Percentiles rank a stretch among this genome's conserved stretches.
Conservation (phyloP, 1,284 basidiomycete genomes). For the Megacollybia platyphylla region DNA sequence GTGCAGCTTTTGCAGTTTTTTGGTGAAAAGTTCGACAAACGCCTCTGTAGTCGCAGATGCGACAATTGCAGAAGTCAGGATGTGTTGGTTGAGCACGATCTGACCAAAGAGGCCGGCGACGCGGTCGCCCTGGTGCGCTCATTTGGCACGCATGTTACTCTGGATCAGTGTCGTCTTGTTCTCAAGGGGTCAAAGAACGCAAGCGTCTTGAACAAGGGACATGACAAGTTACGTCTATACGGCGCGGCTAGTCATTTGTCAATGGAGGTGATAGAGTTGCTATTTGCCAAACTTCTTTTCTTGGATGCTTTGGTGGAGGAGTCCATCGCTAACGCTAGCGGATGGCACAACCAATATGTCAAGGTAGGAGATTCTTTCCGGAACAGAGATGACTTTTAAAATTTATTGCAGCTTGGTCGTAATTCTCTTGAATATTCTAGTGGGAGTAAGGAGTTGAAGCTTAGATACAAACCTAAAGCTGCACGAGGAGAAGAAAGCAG, state of each 20-base stretch:
- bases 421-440: background rate
- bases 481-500: background rate
- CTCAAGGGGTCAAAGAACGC: constrained; percentile 48
- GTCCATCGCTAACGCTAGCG: constrained; percentile 18
- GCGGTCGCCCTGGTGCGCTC: constrained; percentile 40
- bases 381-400: background rate
- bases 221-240: constrained; percentile 33
- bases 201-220: constrained; percentile 34
- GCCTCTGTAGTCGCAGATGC: constrained; percentile 51
- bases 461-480: constrained; percentile 5
- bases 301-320: constrained; percentile 23
- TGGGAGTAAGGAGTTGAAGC: background rate
- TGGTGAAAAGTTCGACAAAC: constrained; percentile 49
- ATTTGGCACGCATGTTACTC: constrained; percentile 30
- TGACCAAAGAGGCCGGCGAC: constrained; percentile 36
- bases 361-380: constrained; percentile 15
- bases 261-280: constrained; percentile 42
- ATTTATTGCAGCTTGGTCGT: background rate
- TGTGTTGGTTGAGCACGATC: constrained; percentile 31
- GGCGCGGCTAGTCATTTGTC: constrained; percentile 41
- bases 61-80: constrained; percentile 58
- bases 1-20: constrained; percentile 71
- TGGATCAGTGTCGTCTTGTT: constrained; percentile 37
- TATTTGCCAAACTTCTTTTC: constrained; percentile 44
- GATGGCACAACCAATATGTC: constrained; percentile 23